Conservation (phyloP, 164 flowering plant genomes). For the Cinnamomum micranthum region DNA sequence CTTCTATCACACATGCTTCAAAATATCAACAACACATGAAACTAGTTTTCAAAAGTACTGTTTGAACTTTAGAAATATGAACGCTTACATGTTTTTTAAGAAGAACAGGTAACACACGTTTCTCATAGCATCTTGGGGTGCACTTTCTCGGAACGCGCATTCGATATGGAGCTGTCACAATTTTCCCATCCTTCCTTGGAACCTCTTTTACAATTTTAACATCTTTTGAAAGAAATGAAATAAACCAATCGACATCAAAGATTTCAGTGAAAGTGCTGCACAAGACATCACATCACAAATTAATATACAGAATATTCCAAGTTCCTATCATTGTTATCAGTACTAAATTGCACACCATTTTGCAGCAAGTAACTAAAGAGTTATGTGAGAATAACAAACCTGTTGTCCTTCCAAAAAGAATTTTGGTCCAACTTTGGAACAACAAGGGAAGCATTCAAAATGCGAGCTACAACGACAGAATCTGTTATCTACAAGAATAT, state of each 20-base stretch:
- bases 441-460: slow-evolving; percentile 95
- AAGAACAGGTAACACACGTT: slow-evolving; percentile 71
- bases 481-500: slow-evolving; percentile 67
- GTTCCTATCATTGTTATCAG: neutral
- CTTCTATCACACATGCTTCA: neutral
- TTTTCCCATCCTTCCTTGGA: slow-evolving; percentile 53
- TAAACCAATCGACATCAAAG: slow-evolving; percentile 80
- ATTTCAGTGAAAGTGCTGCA: slow-evolving; percentile 81
- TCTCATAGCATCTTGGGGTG: slow-evolving; percentile 62
- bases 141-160: slow-evolving; percentile 95
- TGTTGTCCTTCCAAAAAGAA: slow-evolving; percentile 94
- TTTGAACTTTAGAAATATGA: neutral
- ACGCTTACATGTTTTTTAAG: slow-evolving; percentile 74
- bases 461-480: slow-evolving; percentile 99
- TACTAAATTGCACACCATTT: slow-evolving; percentile 1
- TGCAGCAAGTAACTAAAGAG: neutral
- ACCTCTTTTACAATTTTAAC: slow-evolving; percentile 67
- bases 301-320: neutral
- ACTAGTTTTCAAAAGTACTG: neutral
- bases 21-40: neutral
- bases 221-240: slow-evolving; percentile 64
- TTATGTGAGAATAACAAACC: slow-evolving; percentile 39
- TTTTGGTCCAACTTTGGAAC: slow-evolving; percentile 87
- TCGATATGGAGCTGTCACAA: slow-evolving; percentile 25
- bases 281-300: slow-evolving; percentile 1